phyloP scores from a whole-genome alignment of 2,329 filamentous ascomycete species.

The Ascochyta viciae-villosae region DNA sequence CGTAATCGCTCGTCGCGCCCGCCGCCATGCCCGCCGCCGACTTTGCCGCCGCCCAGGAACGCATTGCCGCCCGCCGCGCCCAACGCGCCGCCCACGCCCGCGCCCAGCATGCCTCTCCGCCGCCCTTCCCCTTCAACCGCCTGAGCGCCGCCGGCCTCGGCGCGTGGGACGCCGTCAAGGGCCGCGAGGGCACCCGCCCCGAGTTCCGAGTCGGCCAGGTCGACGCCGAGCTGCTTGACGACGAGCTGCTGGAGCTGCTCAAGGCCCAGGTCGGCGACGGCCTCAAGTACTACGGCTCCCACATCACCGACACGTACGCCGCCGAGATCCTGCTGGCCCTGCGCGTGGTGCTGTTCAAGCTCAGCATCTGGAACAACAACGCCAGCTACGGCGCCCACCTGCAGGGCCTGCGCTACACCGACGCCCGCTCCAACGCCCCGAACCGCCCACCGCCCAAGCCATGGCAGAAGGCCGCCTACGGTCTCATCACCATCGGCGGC shows the following conservation, averaged over 20 bases:
- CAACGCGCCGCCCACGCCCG: slow-evolving; percentile 73
- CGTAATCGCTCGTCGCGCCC: neutral
- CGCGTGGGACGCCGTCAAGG: slow-evolving; percentile 74
- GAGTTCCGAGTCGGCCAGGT: slow-evolving; percentile 95
- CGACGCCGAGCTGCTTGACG: slow-evolving; percentile 92
- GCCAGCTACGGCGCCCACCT: slow-evolving; percentile 92
- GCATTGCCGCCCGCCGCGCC: slow-evolving; percentile 80
- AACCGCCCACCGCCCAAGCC: slow-evolving; percentile 73
- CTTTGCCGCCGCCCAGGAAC: slow-evolving; percentile 89
- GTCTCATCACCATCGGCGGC: slow-evolving; percentile 83
- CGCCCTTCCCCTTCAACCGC: slow-evolving; percentile 66
- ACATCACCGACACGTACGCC: slow-evolving; percentile 85
- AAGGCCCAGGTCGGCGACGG: slow-evolving; percentile 87
- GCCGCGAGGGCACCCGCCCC: slow-evolving; percentile 79
- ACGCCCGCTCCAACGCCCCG: slow-evolving; percentile 68
- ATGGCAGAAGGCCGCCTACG: slow-evolving; percentile 85
- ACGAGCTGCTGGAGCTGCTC: slow-evolving; percentile 86
- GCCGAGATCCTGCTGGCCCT: slow-evolving; percentile 82
- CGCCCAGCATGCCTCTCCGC: slow-evolving; percentile 49
- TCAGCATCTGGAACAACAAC: slow-evolving; percentile 95
- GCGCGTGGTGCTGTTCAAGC: slow-evolving; percentile 85
- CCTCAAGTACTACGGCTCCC: slow-evolving; percentile 80
- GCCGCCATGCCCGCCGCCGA: slow-evolving; percentile 59
- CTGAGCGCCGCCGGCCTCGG: slow-evolving; percentile 58
- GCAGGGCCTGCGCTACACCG: slow-evolving; percentile 89